Conservation (phyloP, 2,329 filamentous ascomycete species). For the Penicillium decumbens region DNA sequence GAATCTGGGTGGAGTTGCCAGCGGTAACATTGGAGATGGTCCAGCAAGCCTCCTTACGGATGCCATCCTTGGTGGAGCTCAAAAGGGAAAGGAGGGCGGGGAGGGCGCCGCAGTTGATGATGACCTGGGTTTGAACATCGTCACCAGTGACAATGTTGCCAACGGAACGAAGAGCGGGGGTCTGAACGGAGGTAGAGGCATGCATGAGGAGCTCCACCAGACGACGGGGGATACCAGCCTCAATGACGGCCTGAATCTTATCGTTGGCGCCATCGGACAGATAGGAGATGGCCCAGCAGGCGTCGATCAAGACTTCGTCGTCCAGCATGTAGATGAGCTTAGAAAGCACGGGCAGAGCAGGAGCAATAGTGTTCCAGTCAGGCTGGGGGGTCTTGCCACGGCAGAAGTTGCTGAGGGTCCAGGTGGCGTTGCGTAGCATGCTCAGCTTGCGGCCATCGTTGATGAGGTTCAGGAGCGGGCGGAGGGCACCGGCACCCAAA, state of each 20-base stretch:
- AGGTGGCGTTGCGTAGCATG: slow-evolving; percentile 98
- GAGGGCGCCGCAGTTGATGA: slow-evolving; percentile 96
- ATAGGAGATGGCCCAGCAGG: slow-evolving; percentile 99
- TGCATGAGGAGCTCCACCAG: slow-evolving; percentile 98
- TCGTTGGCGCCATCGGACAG: slow-evolving; percentile 97
- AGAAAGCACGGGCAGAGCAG: slow-evolving; percentile 86
- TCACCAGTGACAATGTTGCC: slow-evolving; percentile 99
- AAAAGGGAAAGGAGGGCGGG: slow-evolving; percentile 88
- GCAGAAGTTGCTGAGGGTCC: slow-evolving; percentile 99
- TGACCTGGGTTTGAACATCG: slow-evolving; percentile 97
- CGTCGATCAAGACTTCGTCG: slow-evolving; percentile 96
- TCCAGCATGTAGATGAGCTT: slow-evolving; percentile 98
- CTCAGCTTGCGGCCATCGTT: slow-evolving; percentile 97
- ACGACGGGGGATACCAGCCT: slow-evolving; percentile 92
- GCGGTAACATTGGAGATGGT: slow-evolving; percentile 99
- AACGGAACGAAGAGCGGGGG: slow-evolving; percentile 90
- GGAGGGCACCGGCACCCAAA: slow-evolving; percentile 81
- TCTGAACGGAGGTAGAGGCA: slow-evolving; percentile 96
- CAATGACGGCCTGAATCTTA: slow-evolving; percentile 98
- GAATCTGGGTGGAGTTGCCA: slow-evolving; percentile 95
- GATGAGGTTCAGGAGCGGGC: slow-evolving; percentile 80
- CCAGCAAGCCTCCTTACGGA: slow-evolving; percentile 99
- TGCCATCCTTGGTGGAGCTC: slow-evolving; percentile 96
- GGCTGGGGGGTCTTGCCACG: slow-evolving; percentile 98
- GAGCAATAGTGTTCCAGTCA: slow-evolving; percentile 93